Conservation (phyloP, 208 protist genomes). For the Herpetomonas tarakana region DNA sequence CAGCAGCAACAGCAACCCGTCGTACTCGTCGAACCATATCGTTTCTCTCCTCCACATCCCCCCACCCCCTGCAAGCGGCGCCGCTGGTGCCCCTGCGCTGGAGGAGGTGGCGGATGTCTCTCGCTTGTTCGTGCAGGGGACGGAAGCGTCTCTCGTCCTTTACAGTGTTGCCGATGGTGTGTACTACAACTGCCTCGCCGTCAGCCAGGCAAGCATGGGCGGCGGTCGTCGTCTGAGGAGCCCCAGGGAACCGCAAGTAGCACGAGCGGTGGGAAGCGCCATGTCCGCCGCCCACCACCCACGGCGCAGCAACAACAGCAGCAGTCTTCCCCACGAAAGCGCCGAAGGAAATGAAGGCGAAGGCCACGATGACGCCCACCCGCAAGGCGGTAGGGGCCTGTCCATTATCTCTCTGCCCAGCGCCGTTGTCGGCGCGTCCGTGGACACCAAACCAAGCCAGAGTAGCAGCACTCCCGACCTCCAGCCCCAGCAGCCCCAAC, state of each 20-base stretch:
- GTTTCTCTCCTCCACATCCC: constrained; percentile 1
- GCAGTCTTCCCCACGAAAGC: no score
- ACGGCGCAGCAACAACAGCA: no score
- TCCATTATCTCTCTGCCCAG: no score
- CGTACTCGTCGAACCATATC: neutral
- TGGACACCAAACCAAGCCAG: no score
- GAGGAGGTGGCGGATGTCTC: neutral
- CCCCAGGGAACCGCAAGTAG: neutral
- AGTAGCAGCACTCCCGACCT: no score
- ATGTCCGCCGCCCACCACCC: no score
- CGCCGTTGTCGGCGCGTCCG: no score
- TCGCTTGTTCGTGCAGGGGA: neutral
- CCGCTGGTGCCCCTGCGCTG: neutral
- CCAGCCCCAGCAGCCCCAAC: no score
- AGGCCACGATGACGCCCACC: no score
- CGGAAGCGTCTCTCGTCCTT: neutral
- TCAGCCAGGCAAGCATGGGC: neutral
- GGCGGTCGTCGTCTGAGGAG: neutral
- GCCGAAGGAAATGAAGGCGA: no score
- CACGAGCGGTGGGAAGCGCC: no score
- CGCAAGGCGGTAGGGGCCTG: no score
- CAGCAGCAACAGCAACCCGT: neutral
- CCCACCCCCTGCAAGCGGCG: neutral
- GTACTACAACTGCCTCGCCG: constrained; percentile 1
- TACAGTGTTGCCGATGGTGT: neutral